phyloP scores from a whole-genome alignment of 805 yeast species.

The Lipomyces oligophaga region DNA sequence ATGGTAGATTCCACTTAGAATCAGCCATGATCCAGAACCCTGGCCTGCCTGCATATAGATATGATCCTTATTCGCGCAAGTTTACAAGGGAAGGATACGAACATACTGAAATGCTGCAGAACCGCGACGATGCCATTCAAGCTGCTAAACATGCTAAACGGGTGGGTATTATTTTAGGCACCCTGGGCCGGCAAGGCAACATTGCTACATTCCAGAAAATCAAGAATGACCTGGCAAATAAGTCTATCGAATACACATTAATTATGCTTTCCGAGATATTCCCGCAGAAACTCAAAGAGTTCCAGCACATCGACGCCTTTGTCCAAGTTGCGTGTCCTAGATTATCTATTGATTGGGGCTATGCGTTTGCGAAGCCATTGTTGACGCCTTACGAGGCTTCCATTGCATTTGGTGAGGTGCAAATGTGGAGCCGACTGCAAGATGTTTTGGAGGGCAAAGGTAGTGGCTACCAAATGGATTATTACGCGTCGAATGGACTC shows the following conservation, averaged over 20 bases:
- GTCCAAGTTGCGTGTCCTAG: conserved; percentile 98
- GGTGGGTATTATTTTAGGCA: conserved; percentile 85
- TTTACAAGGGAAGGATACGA: conserved; percentile 87
- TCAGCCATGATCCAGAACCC: conserved; percentile 98
- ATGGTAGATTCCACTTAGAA: conserved; percentile 93
- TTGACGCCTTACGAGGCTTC: conserved; percentile 94
- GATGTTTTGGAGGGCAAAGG: conserved; percentile 24
- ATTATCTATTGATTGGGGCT: conserved; percentile 96
- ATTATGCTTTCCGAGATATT: conserved; percentile 88
- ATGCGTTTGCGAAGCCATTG: conserved; percentile 88
- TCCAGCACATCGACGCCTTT: conserved; percentile 90
- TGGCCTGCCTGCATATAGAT: conserved; percentile 81
- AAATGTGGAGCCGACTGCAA: conserved; percentile 50
- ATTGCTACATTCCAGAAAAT: conserved; percentile 67
- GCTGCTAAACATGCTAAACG: conserved; percentile 51
- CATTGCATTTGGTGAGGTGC: conserved; percentile 76
- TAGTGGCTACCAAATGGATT: conserved; percentile 88
- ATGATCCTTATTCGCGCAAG: conserved; percentile 91
- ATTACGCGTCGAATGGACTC: conserved; percentile 74
- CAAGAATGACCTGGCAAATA: conserved; percentile 49
- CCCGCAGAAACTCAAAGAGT: conserved; percentile 87
- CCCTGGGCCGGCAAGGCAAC: conserved; percentile 93
- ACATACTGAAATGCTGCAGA: conserved; percentile 71
- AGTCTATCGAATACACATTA: conserved; percentile 68
- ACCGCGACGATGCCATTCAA: conserved; percentile 67